Evolutionary conservation across 1,139 yeast genomes (phyloP), one percentile per base, ranked within the genome.

Genomic region (Blastobotrys petasosporus): DNA sequence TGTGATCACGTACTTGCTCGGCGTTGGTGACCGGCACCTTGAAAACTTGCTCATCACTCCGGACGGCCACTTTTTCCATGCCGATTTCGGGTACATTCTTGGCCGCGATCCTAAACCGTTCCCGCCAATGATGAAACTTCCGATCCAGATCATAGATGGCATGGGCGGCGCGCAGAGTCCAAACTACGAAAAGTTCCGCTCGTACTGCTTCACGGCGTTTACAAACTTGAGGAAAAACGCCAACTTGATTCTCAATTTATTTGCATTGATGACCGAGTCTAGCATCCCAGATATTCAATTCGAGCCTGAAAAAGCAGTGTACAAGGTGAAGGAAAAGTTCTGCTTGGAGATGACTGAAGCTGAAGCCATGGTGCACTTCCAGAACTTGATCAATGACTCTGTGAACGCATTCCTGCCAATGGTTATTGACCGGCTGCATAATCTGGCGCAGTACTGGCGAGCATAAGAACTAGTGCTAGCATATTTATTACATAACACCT

Each of bases 71-170:
- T 88, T 88, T 61, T 87, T 94, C 79, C 97, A 88, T 66, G 97
- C 96, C 1, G 99, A 94, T 66, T 94, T 87, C 65, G 99, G 99
- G 0, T 94, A 92, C 61, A 90, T 94, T 42, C 69, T 94, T 44
- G 98, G 99, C 1, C 81, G 92, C 45, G 98, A 94, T 62, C 99
- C 98, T 2, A 94, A 94, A 61, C 97, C 97, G 8, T 94, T 94
- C 66, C 97, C 99, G 7, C 99, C 98, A 0, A 73, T 92, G 67
- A 92, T 94, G 97, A 94, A 94, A 61, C 70, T 94, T 33, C 98
- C 98, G 0, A 92, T 94, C 41, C 98, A 94, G 65, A 85, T 94
- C 17, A 85, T 94, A 39, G 98, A 92, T 54, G 98, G 97, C 0
- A 92, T 94, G 92, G 98, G 98, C 1, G 98, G 97, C 1, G 76